A percentile compares a stretch with the other conserved stretches of the same genome.
phyloP scores from a whole-genome alignment of 169 alveolate species.

The Plasmodium knowlesi region DNA sequence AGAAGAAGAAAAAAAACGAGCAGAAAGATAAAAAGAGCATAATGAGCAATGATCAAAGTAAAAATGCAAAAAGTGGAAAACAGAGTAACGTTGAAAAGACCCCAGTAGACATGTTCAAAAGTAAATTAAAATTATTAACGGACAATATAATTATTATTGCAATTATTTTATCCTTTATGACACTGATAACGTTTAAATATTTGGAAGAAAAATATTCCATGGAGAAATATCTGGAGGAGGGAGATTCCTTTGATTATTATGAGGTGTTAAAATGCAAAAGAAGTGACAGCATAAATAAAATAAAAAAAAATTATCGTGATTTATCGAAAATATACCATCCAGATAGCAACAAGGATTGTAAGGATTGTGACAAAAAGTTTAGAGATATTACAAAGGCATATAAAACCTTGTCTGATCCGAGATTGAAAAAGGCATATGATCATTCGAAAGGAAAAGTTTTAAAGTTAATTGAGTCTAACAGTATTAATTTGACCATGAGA shows the following conservation, averaged over 20 bases:
- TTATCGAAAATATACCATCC: slow-evolving; percentile 88
- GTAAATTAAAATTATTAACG: slow-evolving; percentile 6
- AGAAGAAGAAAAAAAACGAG: not conserved
- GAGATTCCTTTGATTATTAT: slow-evolving; percentile 84
- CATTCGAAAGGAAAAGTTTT: slow-evolving; percentile 77
- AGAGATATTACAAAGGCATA: slow-evolving; percentile 89
- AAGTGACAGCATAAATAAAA: slow-evolving; percentile 82
- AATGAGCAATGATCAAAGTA: not conserved
- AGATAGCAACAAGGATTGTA: slow-evolving; percentile 86
- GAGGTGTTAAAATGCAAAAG: slow-evolving; percentile 84
- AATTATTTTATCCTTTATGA: slow-evolving; percentile 36
- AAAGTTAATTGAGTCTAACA: slow-evolving; percentile 78
- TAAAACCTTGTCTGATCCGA: slow-evolving; percentile 89
- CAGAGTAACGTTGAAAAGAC: not conserved
- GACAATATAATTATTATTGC: slow-evolving; percentile 42
- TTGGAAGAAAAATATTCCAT: slow-evolving; percentile 56
- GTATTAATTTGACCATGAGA: slow-evolving; percentile 65
- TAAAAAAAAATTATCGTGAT: slow-evolving; percentile 87
- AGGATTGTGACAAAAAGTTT: slow-evolving; percentile 86
- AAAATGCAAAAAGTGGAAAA: slow-evolving; percentile 3
- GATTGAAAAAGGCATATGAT: slow-evolving; percentile 89
- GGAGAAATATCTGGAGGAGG: slow-evolving; percentile 54
- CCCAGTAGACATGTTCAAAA: not conserved
- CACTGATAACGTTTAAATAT: slow-evolving; percentile 54
- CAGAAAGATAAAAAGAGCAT: not conserved